phyloP scores from a whole-genome alignment of 768 basidiomycete genomes.

The Suillus discolor region DNA sequence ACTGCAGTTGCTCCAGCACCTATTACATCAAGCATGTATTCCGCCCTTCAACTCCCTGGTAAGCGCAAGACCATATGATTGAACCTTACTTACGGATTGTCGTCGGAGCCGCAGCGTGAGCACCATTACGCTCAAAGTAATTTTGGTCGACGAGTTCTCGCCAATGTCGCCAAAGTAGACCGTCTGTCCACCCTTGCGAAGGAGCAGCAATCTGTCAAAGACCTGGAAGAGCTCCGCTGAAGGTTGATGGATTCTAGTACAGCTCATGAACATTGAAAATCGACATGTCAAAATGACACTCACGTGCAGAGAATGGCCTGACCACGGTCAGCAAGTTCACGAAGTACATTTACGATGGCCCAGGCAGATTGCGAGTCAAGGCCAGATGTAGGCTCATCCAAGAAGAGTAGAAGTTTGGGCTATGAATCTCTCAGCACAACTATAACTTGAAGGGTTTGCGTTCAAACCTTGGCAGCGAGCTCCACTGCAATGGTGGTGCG shows the following conservation, averaged over 20 bases:
- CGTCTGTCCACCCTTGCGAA: constrained; percentile 74
- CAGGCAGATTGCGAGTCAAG: constrained; percentile 87
- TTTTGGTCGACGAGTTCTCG: constrained; percentile 49
- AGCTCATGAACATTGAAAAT: background rate
- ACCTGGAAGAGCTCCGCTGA: constrained; percentile 82
- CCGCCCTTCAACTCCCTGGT: constrained; percentile 41
- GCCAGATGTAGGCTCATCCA: constrained; percentile 92
- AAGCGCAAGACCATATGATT: constrained; percentile 49
- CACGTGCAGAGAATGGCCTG: constrained; percentile 92
- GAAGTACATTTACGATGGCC: constrained; percentile 77
- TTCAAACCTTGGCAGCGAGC: constrained; percentile 67
- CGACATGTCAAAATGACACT: constrained; percentile 21
- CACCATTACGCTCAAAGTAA: constrained; percentile 77
- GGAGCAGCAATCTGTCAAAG: constrained; percentile 78
- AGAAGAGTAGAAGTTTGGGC: constrained; percentile 80
- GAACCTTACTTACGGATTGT: constrained; percentile 55
- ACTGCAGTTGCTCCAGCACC: constrained; percentile 73
- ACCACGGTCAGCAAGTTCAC: constrained; percentile 75
- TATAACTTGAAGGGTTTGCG: background rate
- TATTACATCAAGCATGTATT: constrained; percentile 73
- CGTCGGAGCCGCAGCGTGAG: constrained; percentile 55
- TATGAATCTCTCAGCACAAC: constrained; percentile 19
- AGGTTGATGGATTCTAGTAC: constrained; percentile 39
- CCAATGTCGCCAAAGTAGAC: constrained; percentile 78
- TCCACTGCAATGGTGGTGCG: constrained; percentile 87